phyloP scores from a whole-genome alignment of 139 green algal species.

The Closterium sp. region DNA sequence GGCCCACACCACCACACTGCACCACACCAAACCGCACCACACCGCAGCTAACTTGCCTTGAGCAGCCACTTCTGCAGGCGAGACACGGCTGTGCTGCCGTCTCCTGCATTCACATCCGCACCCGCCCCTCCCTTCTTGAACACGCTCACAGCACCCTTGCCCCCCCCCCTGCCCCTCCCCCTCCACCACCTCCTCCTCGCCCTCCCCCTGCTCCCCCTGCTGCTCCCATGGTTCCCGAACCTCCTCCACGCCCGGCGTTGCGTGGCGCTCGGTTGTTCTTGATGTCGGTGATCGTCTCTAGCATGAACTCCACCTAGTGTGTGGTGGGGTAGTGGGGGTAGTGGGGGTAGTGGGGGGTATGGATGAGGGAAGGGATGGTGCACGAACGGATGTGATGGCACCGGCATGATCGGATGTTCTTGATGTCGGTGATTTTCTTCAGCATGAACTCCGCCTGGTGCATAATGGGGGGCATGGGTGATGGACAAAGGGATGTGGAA shows the following conservation, averaged over 20 bases:
- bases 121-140: not conserved
- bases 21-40: not conserved
- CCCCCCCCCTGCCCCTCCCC: not conserved
- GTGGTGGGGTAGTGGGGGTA: too few species aligned
- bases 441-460: constrained; percentile 55
- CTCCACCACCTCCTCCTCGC: not conserved
- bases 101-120: not conserved
- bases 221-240: not conserved
- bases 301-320: too few species aligned
- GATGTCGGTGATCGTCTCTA: too few species aligned
- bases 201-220: not conserved
- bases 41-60: constrained; percentile 32
- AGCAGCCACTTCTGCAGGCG: constrained; percentile 52
- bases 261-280: too few species aligned
- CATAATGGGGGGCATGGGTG: too few species aligned
- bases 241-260: too few species aligned
- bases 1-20: too few species aligned
- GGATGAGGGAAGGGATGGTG: too few species aligned
- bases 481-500: too few species aligned
- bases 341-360: too few species aligned
- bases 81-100: not conserved
- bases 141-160: not conserved
- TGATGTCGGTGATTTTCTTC: constrained; percentile 52
- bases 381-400: too few species aligned
- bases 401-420: constrained; percentile 46